Conservation (phyloP, 2,329 filamentous ascomycete genomes). For the Tolypocladium tundrense region DNA sequence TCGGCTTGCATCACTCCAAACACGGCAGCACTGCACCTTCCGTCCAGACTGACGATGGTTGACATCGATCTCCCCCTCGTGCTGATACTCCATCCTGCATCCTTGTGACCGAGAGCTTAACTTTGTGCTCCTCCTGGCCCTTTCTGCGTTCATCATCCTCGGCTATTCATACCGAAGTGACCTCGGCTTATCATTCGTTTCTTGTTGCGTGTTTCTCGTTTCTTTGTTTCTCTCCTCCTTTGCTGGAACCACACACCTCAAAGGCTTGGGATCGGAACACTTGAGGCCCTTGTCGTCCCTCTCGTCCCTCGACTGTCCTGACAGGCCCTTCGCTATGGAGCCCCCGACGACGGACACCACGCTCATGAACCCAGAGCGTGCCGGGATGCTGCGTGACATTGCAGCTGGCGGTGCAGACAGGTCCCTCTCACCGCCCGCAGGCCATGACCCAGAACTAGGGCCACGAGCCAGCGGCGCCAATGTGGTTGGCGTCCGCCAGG, state of each 20-base stretch:
- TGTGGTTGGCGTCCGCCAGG: not conserved
- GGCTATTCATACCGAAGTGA: no score
- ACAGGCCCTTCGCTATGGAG: not conserved
- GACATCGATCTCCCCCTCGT: not conserved
- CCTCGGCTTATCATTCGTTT: no score
- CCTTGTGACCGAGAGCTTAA: not conserved
- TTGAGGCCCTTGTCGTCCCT: not conserved
- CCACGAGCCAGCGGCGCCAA: not conserved
- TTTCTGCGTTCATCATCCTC: not conserved
- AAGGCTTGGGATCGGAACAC: not conserved
- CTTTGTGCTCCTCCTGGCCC: not conserved
- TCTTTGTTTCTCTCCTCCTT: not conserved
- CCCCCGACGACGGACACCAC: not conserved
- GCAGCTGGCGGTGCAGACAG: not conserved
- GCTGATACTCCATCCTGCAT: not conserved
- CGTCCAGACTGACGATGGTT: no score
- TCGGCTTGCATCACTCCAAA: not conserved
- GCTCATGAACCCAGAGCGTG: conserved; percentile 17
- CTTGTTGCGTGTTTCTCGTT: no score
- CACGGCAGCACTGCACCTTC: not conserved
- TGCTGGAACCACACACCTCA: not conserved
- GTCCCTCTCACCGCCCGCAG: not conserved
- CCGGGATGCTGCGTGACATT: conserved; percentile 10
- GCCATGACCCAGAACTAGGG: not conserved
- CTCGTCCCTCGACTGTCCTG: not conserved